Percentiles rank a stretch among this genome's conserved stretches.
Conservation (phyloP, 1,284 basidiomycete species). For the Sporisorium exsertum region DNA sequence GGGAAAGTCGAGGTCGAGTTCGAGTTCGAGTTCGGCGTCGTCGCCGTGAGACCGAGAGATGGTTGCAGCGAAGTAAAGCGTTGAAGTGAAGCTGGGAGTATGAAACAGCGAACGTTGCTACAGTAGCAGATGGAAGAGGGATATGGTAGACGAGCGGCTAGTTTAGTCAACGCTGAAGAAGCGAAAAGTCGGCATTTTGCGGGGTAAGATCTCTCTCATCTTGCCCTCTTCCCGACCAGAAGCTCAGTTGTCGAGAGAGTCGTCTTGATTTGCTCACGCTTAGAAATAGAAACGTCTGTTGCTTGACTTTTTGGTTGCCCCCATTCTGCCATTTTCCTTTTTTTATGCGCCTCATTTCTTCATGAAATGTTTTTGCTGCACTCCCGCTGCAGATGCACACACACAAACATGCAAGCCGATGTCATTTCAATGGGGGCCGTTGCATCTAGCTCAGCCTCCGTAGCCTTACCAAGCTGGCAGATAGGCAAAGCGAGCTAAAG, state of each 20-base stretch:
- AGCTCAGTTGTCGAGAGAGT: slow-evolving; percentile 12
- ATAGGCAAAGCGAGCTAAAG: too few species aligned
- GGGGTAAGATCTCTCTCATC: slow-evolving; percentile 2
- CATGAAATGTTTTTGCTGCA: not conserved
- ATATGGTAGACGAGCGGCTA: not conserved
- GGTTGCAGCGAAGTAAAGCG: not conserved
- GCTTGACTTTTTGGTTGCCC: not conserved
- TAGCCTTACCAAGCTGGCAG: too few species aligned
- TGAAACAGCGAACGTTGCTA: not conserved
- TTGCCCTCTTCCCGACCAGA: not conserved
- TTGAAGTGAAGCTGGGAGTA: too few species aligned
- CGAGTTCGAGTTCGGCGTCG: not conserved
- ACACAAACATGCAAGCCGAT: too few species aligned
- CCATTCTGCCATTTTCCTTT: not conserved
- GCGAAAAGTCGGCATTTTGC: slow-evolving; percentile 6
- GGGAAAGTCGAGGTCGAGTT: not conserved
- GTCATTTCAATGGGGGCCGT: not conserved
- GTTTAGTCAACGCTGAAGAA: not conserved
- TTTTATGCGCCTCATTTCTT: not conserved
- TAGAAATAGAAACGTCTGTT: not conserved
- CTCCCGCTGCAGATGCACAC: not conserved
- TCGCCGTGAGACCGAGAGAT: not conserved
- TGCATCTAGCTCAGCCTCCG: too few species aligned
- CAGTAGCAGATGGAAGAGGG: not conserved
- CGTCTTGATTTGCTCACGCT: not conserved